Evolutionary conservation across 179 eudicot species (phyloP).

Genomic region (Actinidia arguta): DNA sequence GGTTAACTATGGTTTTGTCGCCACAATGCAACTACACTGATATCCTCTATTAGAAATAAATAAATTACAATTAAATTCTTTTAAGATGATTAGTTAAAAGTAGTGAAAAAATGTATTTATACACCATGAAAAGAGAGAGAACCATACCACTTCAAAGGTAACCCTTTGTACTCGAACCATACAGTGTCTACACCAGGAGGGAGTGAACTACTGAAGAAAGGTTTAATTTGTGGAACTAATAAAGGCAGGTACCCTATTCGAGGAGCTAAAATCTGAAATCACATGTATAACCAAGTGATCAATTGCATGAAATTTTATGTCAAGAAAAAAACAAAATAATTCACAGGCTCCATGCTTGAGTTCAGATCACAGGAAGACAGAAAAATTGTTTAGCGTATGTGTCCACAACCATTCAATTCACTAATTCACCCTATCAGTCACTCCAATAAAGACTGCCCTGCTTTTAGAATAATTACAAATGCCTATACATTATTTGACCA

Average conservation of each 20-base stretch:
- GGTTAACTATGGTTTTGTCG: too few relatives aligned
- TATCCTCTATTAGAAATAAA: not conserved
- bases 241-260: conserved; percentile 90
- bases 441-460: not conserved
- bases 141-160: conserved; percentile 85
- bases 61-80: not conserved
- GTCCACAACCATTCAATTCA: not conserved
- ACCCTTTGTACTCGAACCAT: conserved; percentile 95
- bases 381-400: not conserved
- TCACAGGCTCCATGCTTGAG: not conserved
- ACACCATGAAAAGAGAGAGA: not conserved
- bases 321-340: not conserved
- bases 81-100: not conserved
- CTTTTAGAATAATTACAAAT: not conserved
- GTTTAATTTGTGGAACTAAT: conserved; percentile 74
- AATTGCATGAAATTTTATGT: not conserved
- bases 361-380: not conserved
- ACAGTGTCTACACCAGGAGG: conserved; percentile 96
- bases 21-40: too few relatives aligned
- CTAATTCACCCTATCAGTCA: not conserved
- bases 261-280: conserved; percentile 85
- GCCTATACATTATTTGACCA: not conserved
- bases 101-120: not conserved
- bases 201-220: conserved; percentile 82
- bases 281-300: conserved; percentile 1